A percentile compares a stretch with the other conserved stretches of the same genome.
These are phyloP conservation scores for Termitomyces titanicus DNA, from an alignment of 768 basidiomycete genomes.

Conservation along the genomic window DNA sequence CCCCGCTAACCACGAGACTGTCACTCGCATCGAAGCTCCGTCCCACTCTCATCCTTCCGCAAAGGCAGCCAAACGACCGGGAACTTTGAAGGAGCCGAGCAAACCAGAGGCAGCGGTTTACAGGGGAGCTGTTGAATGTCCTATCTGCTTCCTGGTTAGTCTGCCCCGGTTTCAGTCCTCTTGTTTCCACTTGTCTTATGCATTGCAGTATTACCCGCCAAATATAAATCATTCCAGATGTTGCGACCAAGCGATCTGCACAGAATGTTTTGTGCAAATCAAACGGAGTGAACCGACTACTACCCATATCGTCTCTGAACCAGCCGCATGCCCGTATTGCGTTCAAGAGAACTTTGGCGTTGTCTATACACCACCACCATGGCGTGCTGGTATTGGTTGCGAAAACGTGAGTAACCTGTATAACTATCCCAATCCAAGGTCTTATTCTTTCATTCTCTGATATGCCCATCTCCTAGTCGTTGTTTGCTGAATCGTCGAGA, in stretches of 20 bases:
- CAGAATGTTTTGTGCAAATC: conserved; percentile 99
- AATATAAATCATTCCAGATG: conserved; percentile 98
- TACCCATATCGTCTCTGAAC: conserved; percentile 94
- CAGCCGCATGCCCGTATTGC: conserved; percentile 96
- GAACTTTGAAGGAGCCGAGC: conserved; percentile 57
- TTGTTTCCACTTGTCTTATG: conserved; percentile 25
- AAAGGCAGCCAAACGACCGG: conserved; percentile 51
- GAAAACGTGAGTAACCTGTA: conserved; percentile 58
- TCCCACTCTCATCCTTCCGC: conserved; percentile 26
- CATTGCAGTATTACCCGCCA: conserved; percentile 84
- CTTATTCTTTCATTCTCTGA: neutral
- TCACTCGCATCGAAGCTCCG: conserved; percentile 42
- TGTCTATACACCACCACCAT: conserved; percentile 77
- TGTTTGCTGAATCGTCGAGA: conserved; percentile 52
- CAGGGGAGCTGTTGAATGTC: conserved; percentile 86
- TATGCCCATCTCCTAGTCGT: conserved; percentile 18
- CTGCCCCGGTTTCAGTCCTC: conserved; percentile 16
- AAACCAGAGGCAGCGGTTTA: conserved; percentile 82
- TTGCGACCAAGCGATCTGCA: conserved; percentile 98
- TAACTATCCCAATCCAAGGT: neutral
- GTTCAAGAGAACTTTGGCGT: conserved; percentile 97
- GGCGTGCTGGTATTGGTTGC: conserved; percentile 77
- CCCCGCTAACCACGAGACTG: conserved; percentile 42
- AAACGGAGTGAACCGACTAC: conserved; percentile 93
- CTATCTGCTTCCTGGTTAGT: conserved; percentile 95